Evolutionary conservation across 495 filamentous ascomycete species (phyloP).

Genomic region (Apodospora peruviana): DNA sequence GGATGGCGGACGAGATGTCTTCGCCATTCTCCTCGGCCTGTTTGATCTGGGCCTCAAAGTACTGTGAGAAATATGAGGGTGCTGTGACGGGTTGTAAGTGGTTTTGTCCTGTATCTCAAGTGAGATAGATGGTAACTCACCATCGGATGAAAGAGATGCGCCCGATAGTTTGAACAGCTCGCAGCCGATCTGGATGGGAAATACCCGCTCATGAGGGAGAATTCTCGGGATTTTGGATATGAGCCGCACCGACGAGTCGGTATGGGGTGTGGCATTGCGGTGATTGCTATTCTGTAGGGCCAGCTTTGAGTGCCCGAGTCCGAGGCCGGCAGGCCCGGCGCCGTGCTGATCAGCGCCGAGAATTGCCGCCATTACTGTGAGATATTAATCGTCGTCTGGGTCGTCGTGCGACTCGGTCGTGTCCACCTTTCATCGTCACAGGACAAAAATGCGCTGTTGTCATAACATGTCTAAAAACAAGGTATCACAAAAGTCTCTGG

Average conservation of each 20-base stretch:
- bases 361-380: background rate
- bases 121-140: conserved; percentile 48
- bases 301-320: background rate
- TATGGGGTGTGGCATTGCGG: background rate
- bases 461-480: background rate
- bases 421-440: background rate
- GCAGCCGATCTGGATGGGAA: conserved; percentile 90
- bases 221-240: conserved; percentile 50
- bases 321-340: background rate
- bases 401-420: background rate
- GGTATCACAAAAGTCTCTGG: background rate
- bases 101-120: too few relatives aligned
- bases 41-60: conserved; percentile 80
- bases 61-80: conserved; percentile 95
- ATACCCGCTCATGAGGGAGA: conserved; percentile 64
- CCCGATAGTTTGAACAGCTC: conserved; percentile 89
- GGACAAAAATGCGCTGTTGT: background rate
- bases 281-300: background rate
- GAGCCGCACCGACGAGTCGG: conserved; percentile 9
- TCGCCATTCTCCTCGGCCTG: conserved; percentile 52
- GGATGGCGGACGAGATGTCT: conserved; percentile 39
- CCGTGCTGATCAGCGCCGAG: background rate
- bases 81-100: conserved; percentile 55
- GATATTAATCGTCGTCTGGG: background rate
- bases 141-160: conserved; percentile 92